Evolutionary conservation across 1,284 basidiomycete species (phyloP).

Genomic region (Leccinum subrobustum): DNA sequence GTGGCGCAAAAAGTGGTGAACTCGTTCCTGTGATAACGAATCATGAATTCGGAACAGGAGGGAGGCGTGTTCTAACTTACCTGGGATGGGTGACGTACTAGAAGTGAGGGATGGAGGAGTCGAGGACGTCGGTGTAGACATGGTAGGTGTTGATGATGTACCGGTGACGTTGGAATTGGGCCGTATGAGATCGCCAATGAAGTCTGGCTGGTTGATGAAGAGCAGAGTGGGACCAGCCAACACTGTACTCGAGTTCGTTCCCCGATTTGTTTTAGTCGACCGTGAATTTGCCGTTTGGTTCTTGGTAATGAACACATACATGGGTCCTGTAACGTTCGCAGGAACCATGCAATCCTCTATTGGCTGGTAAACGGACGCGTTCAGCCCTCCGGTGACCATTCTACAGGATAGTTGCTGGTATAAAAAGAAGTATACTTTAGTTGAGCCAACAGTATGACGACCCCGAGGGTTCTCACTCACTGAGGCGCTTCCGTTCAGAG

Average conservation of each 20-base stretch:
- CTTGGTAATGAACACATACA: slow-evolving; percentile 69
- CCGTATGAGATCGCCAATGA: slow-evolving; percentile 48
- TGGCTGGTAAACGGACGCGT: slow-evolving; percentile 57
- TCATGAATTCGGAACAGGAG: not conserved
- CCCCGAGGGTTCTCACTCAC: slow-evolving; percentile 39
- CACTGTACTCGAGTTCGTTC: slow-evolving; percentile 38
- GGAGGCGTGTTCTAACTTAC: slow-evolving; percentile 11
- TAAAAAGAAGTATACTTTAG: not conserved
- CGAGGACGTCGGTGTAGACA: slow-evolving; percentile 11
- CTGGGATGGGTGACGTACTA: slow-evolving; percentile 47
- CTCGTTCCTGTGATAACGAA: slow-evolving; percentile 1
- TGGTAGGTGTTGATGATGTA: not conserved
- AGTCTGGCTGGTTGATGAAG: slow-evolving; percentile 57
- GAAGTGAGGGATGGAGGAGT: slow-evolving; percentile 29
- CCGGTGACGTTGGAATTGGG: slow-evolving; percentile 12
- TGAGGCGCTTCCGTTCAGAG: slow-evolving; percentile 51
- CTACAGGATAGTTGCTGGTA: slow-evolving; percentile 65
- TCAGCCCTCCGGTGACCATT: slow-evolving; percentile 68
- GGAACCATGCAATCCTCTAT: slow-evolving; percentile 63
- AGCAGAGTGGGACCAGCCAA: slow-evolving; percentile 72
- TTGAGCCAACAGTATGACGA: not conserved
- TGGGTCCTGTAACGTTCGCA: slow-evolving; percentile 62
- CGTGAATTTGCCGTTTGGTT: slow-evolving; percentile 44
- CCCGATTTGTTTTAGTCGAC: not conserved
- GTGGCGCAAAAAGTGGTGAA: slow-evolving; percentile 3